Base-by-base conservation (phyloP, 768 basidiomycete species). In the Cyclocybe aegerita region DNA sequence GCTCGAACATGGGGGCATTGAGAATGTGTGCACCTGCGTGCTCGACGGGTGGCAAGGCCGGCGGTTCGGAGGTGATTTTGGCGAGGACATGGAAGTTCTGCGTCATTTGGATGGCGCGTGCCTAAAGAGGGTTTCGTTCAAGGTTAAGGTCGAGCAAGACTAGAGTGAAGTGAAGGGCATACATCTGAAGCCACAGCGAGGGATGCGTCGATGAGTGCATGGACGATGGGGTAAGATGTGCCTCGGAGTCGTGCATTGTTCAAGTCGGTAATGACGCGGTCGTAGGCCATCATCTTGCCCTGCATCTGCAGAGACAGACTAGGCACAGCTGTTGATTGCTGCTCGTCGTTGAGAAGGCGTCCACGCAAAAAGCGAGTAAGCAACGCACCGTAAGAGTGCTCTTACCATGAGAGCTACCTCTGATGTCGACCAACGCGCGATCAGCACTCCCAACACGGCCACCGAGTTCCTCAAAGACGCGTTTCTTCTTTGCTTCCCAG, bases 251-350 rank as follows among this genome's bases (percentile, higher is more conserved):
- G 75, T 0, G 89, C 81, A 35, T 75, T 68, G 70, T 97, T 94
- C 44, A 98, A 72, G 16, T 90, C 83, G 6, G 80, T 74, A 38
- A 98, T 74, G 31, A 90, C 85, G 42, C 83, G 82, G 72, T 95
- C 90, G 65, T 98, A 99, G 9, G 84, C 86, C 88, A 98, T 92
- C 94, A 98, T 94, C 70, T 90, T 91, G 68, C 80, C 84, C 67
- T 95, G 93, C 86, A 89, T 89, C 62, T 91, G 88, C 36, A 90
- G 66, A 10, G 78, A 82, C 15, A 86, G 69, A 52, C 77, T 82
- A 1, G 86, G 83, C 1, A 77, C 71, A 37, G 62, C 59, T 54
- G 66, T 43, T 6, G 53, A 70, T 6, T 69, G 60, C 70, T 73
- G 52, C 41, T 49, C 37, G 31, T 8, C 17, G 9, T 15, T 43